These are phyloP conservation scores for Ogataea hybrid DNA, from an alignment of 1,139 yeast genomes.

Conservation along the genomic window DNA sequence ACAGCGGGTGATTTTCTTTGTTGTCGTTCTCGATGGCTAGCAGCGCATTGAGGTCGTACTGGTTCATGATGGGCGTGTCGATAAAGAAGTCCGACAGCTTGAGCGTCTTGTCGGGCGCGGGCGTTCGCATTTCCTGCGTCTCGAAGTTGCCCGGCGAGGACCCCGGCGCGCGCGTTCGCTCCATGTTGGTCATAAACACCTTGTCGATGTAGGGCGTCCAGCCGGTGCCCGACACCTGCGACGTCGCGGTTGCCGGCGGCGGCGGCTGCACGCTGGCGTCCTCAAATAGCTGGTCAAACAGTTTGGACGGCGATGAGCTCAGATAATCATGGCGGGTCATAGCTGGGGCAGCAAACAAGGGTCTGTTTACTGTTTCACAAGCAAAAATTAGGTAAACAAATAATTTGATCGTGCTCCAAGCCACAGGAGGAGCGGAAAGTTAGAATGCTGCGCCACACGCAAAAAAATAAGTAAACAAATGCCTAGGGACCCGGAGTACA, in stretches of 20 bases:
- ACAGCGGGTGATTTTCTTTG: slow-evolving; percentile 18
- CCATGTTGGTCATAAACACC: slow-evolving; percentile 15
- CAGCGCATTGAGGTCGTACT: slow-evolving; percentile 18
- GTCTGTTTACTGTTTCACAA: slow-evolving; percentile 7
- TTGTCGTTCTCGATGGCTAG: slow-evolving; percentile 19
- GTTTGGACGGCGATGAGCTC: slow-evolving; percentile 30
- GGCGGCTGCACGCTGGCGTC: slow-evolving; percentile 10
- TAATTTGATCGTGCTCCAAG: background rate
- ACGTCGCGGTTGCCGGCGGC: slow-evolving; percentile 9
- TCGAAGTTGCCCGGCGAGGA: slow-evolving; percentile 20
- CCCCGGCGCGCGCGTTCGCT: slow-evolving; percentile 5
- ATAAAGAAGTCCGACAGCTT: slow-evolving; percentile 23
- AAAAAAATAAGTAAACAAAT: background rate
- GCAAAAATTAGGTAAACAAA: slow-evolving; percentile 5
- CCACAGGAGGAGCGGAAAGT: background rate
- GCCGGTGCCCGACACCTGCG: slow-evolving; percentile 18
- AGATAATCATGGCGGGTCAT: slow-evolving; percentile 19
- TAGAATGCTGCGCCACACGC: background rate
- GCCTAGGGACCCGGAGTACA: background rate
- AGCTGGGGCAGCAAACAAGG: background rate
- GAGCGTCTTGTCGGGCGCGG: slow-evolving; percentile 22
- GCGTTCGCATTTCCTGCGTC: slow-evolving; percentile 17
- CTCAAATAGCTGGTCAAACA: slow-evolving; percentile 25
- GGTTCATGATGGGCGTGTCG: slow-evolving; percentile 23
- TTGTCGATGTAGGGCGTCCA: slow-evolving; percentile 30